Conservation (phyloP, 1,139 yeast genomes). For the Suhomyces maxii region DNA sequence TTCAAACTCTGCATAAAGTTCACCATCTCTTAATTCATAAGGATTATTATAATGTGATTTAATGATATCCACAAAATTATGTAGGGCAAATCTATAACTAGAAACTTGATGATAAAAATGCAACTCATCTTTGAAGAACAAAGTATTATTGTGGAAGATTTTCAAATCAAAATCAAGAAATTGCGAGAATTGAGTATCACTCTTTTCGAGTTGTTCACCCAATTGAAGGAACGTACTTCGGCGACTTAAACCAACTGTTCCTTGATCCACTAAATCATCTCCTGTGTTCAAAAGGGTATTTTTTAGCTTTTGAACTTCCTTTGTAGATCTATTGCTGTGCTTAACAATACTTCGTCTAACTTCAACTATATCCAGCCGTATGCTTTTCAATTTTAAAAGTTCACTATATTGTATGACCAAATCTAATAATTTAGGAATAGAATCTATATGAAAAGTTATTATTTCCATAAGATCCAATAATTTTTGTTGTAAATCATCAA, state of each 20-base stretch:
- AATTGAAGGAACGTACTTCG: neutral
- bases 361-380: neutral
- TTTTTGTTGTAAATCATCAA: constrained; percentile 18
- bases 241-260: constrained; percentile 5
- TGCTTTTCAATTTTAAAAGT: neutral
- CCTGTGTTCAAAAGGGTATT: neutral
- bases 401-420: constrained; percentile 5
- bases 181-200: neutral
- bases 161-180: neutral
- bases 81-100: constrained; percentile 11
- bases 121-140: constrained; percentile 16
- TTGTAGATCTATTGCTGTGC: neutral
- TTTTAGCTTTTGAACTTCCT: too few relatives aligned
- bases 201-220: neutral
- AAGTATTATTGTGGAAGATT: neutral
- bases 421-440: constrained; percentile 6
- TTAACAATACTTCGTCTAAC: neutral
- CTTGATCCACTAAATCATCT: neutral
- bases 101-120: constrained; percentile 15
- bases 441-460: constrained; percentile 18
- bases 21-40: constrained; percentile 7
- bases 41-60: constrained; percentile 1
- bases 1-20: constrained; percentile 14
- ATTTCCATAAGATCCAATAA: constrained; percentile 21
- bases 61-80: constrained; percentile 7